Evolutionary conservation across 352 stramenopile species (phyloP).

Genomic region (Pythium plurisporium): DNA sequence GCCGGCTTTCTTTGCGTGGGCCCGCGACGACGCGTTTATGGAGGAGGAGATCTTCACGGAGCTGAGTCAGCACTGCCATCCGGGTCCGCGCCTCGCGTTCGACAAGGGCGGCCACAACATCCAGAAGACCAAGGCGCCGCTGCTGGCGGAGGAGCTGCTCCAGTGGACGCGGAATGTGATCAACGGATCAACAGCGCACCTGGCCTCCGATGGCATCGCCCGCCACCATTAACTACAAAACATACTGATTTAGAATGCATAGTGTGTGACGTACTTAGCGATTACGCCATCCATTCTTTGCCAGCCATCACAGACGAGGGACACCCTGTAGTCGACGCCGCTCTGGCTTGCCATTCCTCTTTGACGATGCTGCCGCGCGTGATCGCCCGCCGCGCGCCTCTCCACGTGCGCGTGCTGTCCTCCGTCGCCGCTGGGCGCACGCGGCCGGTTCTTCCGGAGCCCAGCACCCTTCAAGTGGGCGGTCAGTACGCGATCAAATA

Average conservation of each 20-base stretch:
- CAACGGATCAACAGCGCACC: neutral
- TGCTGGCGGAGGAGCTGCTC: constrained; percentile 23
- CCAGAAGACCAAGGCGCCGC: constrained; percentile 35
- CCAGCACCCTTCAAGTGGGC: constrained; percentile 2
- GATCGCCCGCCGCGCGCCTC: neutral
- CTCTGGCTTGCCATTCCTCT: no score
- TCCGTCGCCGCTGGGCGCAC: neutral
- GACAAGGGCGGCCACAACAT: constrained; percentile 43
- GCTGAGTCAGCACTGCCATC: constrained; percentile 10
- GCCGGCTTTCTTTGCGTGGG: constrained; percentile 38
- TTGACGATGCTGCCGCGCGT: neutral
- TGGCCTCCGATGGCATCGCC: no score
- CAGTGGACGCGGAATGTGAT: constrained; percentile 24
- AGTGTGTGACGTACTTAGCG: no score
- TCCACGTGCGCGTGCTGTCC: neutral
- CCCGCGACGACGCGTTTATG: constrained; percentile 30
- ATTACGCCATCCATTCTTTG: neutral
- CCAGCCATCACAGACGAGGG: no score
- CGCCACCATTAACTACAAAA: no score
- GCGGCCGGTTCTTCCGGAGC: neutral
- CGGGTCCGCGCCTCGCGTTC: constrained; percentile 35
- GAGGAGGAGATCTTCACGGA: constrained; percentile 32
- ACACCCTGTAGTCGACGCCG: no score
- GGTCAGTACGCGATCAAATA: constrained; percentile 18
- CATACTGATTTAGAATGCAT: no score